A percentile compares a stretch with the other conserved stretches of the same genome.
These are phyloP conservation scores for Heracleum sosnowskyi DNA, from an alignment of 129 eudicot species.

Conservation along the genomic window DNA sequence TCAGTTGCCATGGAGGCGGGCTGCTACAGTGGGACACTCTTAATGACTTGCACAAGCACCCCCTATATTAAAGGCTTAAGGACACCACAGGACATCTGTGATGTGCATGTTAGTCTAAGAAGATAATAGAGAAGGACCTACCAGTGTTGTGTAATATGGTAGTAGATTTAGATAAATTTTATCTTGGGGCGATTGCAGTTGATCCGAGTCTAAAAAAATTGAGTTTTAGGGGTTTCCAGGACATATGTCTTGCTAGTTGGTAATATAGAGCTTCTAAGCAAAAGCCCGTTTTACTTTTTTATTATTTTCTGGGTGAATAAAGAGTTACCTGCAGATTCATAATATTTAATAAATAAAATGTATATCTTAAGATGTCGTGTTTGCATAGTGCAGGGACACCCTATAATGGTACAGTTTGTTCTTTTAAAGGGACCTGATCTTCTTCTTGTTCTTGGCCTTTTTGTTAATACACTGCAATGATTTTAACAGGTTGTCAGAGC, in stretches of 20 bases:
- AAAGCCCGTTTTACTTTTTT: neutral
- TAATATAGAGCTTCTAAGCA: neutral
- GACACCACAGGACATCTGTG: neutral
- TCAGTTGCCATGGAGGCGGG: neutral
- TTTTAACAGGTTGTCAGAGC: conserved; percentile 83
- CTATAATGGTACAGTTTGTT: neutral
- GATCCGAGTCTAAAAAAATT: neutral
- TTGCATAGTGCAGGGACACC: neutral
- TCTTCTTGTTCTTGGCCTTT: neutral
- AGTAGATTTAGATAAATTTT: neutral
- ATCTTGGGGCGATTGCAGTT: neutral
- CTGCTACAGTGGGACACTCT: conserved; percentile 3
- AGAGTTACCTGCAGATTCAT: conserved; percentile 9
- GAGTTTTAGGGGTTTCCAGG: neutral
- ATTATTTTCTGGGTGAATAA: conserved; percentile 15
- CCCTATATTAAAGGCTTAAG: neutral
- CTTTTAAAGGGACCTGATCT: neutral
- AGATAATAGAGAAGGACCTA: neutral
- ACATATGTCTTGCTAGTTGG: neutral
- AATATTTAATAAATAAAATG: neutral
- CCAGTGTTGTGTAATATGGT: neutral
- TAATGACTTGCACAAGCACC: neutral
- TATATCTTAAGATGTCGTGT: neutral
- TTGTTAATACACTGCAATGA: neutral
- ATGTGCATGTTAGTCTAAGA: neutral